These are phyloP conservation scores for Mrakia blollopis DNA, from an alignment of 768 basidiomycete species.

Conservation along the genomic window DNA sequence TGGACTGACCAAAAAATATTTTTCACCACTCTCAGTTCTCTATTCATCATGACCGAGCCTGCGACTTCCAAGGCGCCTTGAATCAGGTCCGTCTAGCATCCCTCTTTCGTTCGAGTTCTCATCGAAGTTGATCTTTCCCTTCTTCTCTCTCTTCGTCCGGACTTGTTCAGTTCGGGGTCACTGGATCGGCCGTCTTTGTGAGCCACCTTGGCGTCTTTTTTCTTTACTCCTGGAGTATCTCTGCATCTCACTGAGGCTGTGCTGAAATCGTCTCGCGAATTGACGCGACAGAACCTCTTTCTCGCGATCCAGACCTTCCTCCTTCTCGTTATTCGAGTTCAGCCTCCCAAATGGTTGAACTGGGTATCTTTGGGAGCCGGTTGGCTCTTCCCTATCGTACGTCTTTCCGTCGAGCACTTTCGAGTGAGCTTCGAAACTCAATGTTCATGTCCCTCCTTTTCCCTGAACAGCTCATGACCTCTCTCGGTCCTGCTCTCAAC, in stretches of 20 bases:
- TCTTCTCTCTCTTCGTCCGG: background rate
- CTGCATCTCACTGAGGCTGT: background rate
- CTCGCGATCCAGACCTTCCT: constrained; percentile 5
- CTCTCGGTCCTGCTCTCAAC: background rate
- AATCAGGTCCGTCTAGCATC: background rate
- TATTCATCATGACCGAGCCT: background rate
- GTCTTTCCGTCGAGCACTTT: background rate
- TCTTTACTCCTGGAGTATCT: too few species aligned
- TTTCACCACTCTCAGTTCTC: background rate
- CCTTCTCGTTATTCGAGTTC: background rate
- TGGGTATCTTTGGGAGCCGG: background rate
- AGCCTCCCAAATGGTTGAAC: background rate
- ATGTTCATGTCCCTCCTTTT: background rate
- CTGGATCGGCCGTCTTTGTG: background rate
- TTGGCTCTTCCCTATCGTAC: constrained; percentile 3
- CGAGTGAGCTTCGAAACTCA: background rate
- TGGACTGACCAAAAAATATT: background rate
- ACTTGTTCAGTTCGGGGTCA: constrained; percentile 4
- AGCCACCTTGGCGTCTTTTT: too few species aligned
- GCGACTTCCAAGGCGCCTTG: background rate
- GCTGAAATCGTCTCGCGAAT: background rate
- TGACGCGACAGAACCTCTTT: background rate
- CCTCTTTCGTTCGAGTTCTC: background rate
- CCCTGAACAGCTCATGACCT: background rate
- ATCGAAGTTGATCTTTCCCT: background rate